These are phyloP conservation scores for Phytophthora sp. DNA, from an alignment of 352 stramenopile species.

Conservation along the genomic window DNA sequence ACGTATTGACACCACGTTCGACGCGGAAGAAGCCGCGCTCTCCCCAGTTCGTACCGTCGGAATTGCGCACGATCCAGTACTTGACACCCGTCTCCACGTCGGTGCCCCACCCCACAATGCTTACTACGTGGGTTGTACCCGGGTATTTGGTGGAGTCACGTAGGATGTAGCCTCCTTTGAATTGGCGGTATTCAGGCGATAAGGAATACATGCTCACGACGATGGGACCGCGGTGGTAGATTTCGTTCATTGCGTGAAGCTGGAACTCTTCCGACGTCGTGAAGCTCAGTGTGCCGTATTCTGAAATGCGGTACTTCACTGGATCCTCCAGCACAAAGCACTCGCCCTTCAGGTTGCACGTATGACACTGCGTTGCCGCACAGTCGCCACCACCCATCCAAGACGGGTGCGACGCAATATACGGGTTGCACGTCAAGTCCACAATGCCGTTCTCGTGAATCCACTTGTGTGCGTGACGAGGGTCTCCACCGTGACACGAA, in stretches of 20 bases:
- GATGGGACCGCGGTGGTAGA: slow-evolving; percentile 95
- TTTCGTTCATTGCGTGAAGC: slow-evolving; percentile 93
- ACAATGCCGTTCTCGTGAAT: slow-evolving; percentile 86
- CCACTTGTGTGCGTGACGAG: slow-evolving; percentile 83
- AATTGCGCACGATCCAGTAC: slow-evolving; percentile 98
- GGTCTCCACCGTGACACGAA: slow-evolving; percentile 80
- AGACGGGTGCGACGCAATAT: slow-evolving; percentile 81
- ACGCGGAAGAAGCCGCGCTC: slow-evolving; percentile 76
- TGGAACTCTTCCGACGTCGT: slow-evolving; percentile 70
- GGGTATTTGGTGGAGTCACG: slow-evolving; percentile 82
- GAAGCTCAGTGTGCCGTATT: slow-evolving; percentile 82
- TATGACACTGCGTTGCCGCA: slow-evolving; percentile 68
- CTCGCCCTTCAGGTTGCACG: slow-evolving; percentile 61
- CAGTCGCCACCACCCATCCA: slow-evolving; percentile 69
- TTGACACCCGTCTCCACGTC: slow-evolving; percentile 78
- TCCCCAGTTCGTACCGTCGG: slow-evolving; percentile 81
- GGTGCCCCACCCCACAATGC: slow-evolving; percentile 95
- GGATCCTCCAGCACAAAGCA: slow-evolving; percentile 64
- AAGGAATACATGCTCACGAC: slow-evolving; percentile 93
- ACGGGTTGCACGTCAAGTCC: slow-evolving; percentile 82
- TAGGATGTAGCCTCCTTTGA: slow-evolving; percentile 92
- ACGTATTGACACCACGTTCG: slow-evolving; percentile 77
- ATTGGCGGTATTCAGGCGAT: slow-evolving; percentile 78
- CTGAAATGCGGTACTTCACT: slow-evolving; percentile 72
- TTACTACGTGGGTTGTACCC: slow-evolving; percentile 92